A percentile compares a stretch with the other conserved stretches of the same genome.
These are phyloP conservation scores for Cercospora sp. DNA, from an alignment of 2,329 filamentous ascomycete genomes.

Conservation along the genomic window DNA sequence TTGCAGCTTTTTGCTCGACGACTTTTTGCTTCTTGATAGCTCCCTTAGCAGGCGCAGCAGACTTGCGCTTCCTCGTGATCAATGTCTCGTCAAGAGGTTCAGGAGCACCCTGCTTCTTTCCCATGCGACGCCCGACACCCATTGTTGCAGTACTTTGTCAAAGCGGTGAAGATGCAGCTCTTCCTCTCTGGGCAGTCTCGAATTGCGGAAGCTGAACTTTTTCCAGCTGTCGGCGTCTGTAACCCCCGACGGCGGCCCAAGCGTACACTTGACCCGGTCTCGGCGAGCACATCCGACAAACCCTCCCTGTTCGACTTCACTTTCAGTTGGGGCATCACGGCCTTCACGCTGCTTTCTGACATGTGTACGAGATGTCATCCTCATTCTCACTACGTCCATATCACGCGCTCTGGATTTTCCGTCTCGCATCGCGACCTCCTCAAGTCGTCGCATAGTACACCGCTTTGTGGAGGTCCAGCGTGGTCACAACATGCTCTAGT, in stretches of 20 bases:
- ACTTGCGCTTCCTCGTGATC: slow-evolving; percentile 84
- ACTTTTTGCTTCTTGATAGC: slow-evolving; percentile 67
- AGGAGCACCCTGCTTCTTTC: slow-evolving; percentile 82
- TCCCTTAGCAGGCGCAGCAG: slow-evolving; percentile 57
- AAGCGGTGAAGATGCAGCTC: not conserved
- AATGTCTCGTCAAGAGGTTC: slow-evolving; percentile 73
- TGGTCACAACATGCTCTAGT: not conserved
- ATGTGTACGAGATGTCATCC: not conserved
- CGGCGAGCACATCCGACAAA: not conserved
- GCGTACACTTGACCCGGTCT: not conserved
- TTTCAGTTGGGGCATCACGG: not conserved
- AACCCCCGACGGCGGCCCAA: not conserved
- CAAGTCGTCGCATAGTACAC: not conserved
- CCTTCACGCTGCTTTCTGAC: not conserved
- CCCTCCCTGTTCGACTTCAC: not conserved
- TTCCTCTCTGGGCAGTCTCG: not conserved
- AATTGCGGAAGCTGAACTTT: slow-evolving; percentile 5
- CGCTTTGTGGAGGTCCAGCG: not conserved
- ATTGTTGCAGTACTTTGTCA: slow-evolving; percentile 12
- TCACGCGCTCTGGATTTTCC: not conserved
- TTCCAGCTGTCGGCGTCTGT: slow-evolving; percentile 1
- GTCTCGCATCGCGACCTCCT: too few relatives aligned
- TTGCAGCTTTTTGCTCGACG: slow-evolving; percentile 46
- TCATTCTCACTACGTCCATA: not conserved
- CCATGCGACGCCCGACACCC: slow-evolving; percentile 29